These are phyloP conservation scores for Exsudoporus frostii DNA, from an alignment of 768 basidiomycete genomes.

Conservation along the genomic window DNA sequence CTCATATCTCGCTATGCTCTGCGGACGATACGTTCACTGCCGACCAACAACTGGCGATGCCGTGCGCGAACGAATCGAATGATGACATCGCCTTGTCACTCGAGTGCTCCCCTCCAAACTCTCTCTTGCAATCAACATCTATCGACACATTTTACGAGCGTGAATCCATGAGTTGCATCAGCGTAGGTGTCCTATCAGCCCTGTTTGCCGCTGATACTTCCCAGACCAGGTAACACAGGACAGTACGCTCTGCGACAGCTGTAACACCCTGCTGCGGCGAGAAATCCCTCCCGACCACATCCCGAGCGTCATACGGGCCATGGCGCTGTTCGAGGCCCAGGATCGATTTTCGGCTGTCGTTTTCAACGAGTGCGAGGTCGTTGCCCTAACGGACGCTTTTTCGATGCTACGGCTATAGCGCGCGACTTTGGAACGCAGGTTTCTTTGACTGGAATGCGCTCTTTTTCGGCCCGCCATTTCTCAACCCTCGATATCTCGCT, in stretches of 20 bases:
- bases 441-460: not conserved
- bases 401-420: constrained; percentile 20
- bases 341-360: constrained; percentile 1
- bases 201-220: not conserved
- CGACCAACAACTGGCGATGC: not conserved
- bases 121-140: not conserved
- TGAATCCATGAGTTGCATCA: constrained; percentile 5
- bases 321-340: constrained; percentile 16
- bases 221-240: constrained; percentile 5
- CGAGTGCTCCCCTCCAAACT: not conserved
- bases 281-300: constrained; percentile 20
- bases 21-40: not conserved
- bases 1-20: not conserved
- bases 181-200: constrained; percentile 3
- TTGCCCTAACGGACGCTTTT: constrained; percentile 16
- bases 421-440: not conserved
- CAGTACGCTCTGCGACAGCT: constrained; percentile 12
- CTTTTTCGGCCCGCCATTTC: not conserved
- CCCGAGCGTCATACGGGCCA: constrained; percentile 22
- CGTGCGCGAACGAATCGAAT: not conserved
- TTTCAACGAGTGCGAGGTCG: constrained; percentile 15
- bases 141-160: not conserved
- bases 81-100: not conserved
- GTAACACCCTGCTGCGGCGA: constrained; percentile 7
- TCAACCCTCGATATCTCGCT: not conserved